phyloP scores from a whole-genome alignment of 2,329 filamentous ascomycete species.

The Cladosporium cucumerinum region DNA sequence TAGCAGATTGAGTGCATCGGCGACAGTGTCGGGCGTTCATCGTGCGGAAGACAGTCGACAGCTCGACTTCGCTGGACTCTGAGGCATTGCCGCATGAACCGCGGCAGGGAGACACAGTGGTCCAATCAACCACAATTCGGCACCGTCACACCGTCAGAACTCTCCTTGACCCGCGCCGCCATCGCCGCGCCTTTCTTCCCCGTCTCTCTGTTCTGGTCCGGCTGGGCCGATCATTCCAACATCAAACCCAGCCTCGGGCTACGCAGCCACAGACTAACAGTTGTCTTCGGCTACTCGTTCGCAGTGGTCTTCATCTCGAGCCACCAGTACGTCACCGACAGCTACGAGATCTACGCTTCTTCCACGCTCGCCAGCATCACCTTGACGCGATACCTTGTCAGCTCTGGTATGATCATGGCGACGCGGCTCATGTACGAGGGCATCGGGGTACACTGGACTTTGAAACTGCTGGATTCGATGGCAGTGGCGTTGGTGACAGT shows the following conservation, averaged over 20 bases:
- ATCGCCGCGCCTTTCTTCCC: neutral
- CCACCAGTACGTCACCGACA: constrained; percentile 36
- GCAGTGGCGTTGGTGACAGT: neutral
- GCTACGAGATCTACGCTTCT: constrained; percentile 40
- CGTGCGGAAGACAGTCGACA: too few relatives aligned
- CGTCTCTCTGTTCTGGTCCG: neutral
- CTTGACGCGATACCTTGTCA: constrained; percentile 24
- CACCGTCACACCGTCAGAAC: neutral
- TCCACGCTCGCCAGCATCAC: constrained; percentile 37
- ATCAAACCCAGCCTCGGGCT: neutral
- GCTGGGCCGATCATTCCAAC: neutral
- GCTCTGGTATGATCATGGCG: neutral
- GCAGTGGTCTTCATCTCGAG: constrained; percentile 41
- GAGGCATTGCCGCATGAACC: too few relatives aligned
- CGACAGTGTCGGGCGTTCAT: too few relatives aligned
- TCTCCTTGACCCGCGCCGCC: neutral
- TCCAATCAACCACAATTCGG: too few relatives aligned
- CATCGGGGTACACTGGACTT: neutral
- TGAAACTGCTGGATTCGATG: neutral
- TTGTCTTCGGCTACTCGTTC: constrained; percentile 45
- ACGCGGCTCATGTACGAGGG: neutral
- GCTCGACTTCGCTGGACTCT: too few relatives aligned
- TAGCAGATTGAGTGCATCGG: too few relatives aligned
- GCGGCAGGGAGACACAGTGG: too few relatives aligned
- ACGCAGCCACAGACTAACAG: constrained; percentile 23